phyloP scores from a whole-genome alignment of 805 yeast genomes.

The Zygoascus flipseniorum region DNA sequence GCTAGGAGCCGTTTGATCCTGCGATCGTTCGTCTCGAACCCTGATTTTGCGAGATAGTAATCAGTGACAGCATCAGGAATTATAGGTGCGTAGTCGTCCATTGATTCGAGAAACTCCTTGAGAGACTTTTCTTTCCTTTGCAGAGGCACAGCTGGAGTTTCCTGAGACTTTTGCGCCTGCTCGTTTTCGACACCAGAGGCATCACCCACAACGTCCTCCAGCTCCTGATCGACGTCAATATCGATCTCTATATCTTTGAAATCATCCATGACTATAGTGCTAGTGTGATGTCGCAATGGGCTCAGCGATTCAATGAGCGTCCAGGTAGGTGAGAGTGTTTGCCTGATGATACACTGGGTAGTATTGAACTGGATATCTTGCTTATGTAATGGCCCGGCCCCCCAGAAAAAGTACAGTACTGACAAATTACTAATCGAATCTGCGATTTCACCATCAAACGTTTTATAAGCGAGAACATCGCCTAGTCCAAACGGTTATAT shows the following conservation, averaged over 20 bases:
- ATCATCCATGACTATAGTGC: not conserved
- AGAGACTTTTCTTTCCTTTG: conserved; percentile 31
- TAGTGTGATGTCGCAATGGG: too few species aligned
- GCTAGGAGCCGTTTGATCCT: conserved; percentile 80
- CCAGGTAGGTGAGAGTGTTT: too few species aligned
- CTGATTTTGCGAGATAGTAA: conserved; percentile 77
- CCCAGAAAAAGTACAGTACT: too few species aligned
- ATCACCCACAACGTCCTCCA: conserved; percentile 6
- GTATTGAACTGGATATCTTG: too few species aligned
- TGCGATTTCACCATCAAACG: too few species aligned
- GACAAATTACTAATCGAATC: too few species aligned
- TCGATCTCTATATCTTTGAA: not conserved
- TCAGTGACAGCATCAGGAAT: conserved; percentile 96
- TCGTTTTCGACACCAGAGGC: not conserved
- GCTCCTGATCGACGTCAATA: conserved; percentile 6
- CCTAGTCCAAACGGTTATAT: not conserved
- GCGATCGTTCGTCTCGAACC: conserved; percentile 71
- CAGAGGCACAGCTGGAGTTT: conserved; percentile 16
- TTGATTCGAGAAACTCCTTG: conserved; percentile 72
- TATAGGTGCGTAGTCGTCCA: conserved; percentile 92
- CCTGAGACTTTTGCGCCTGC: not conserved
- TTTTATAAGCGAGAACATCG: too few species aligned
- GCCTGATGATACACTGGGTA: too few species aligned
- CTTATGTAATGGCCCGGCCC: too few species aligned
- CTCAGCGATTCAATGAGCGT: too few species aligned